phyloP scores from a whole-genome alignment of 768 basidiomycete genomes.

The Amylocystis lapponica region DNA sequence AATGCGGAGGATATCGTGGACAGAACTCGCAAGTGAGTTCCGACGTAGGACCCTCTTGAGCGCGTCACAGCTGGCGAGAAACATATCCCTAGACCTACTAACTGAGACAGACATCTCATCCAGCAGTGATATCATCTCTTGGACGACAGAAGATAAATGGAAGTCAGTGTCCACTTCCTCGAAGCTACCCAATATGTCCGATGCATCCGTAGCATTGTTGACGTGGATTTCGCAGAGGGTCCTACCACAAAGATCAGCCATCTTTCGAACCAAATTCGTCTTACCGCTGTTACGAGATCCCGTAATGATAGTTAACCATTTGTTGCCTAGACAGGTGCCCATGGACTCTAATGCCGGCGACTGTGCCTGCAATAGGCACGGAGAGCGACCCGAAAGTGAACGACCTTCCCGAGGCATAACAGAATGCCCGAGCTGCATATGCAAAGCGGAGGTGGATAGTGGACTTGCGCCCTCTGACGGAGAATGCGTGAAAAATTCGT shows the following conservation, averaged over 20 bases:
- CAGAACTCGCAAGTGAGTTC: no score
- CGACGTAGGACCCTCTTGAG: neutral
- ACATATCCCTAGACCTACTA: slow-evolving; percentile 4
- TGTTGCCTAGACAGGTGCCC: slow-evolving; percentile 64
- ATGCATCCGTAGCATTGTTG: slow-evolving; percentile 85
- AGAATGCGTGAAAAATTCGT: slow-evolving; percentile 38
- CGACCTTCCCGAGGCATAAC: slow-evolving; percentile 28
- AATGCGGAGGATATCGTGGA: slow-evolving; percentile 20
- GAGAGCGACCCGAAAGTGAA: slow-evolving; percentile 32
- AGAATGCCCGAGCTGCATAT: slow-evolving; percentile 66
- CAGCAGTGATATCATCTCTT: slow-evolving; percentile 30
- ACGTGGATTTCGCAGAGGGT: slow-evolving; percentile 67
- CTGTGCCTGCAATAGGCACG: slow-evolving; percentile 55
- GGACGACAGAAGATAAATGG: slow-evolving; percentile 31
- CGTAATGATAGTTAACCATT: slow-evolving; percentile 87
- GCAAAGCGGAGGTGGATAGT: slow-evolving; percentile 41
- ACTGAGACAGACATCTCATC: slow-evolving; percentile 7
- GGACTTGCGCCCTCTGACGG: no score
- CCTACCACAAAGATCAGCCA: slow-evolving; percentile 70
- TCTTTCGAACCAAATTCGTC: slow-evolving; percentile 59
- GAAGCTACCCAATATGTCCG: slow-evolving; percentile 92
- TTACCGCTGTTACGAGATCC: slow-evolving; percentile 76
- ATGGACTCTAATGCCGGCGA: slow-evolving; percentile 67
- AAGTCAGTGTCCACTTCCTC: slow-evolving; percentile 75
- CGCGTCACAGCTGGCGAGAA: neutral